These are phyloP conservation scores for Artemisia tridentata DNA, from an alignment of 129 eudicot species.

Conservation along the genomic window DNA sequence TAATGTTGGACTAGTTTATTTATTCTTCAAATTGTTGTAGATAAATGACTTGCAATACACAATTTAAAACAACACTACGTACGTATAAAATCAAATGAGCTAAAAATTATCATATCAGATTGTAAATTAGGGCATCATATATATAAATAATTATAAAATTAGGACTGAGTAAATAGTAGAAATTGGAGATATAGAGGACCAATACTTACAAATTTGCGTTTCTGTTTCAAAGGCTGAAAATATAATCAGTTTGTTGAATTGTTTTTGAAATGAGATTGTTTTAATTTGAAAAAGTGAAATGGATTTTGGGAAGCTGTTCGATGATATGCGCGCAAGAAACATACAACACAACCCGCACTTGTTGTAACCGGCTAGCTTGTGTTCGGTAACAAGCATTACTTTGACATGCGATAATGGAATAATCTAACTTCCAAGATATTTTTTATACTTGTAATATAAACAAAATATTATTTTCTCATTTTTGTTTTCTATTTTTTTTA, in stretches of 20 bases:
- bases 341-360: not conserved
- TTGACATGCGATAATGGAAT: not conserved
- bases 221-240: slow-evolving; percentile 15
- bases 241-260: not conserved
- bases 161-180: too few species aligned
- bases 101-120: too few species aligned
- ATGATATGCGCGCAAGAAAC: slow-evolving; percentile 15
- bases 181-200: not conserved
- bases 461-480: too few species aligned
- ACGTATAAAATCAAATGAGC: too few species aligned
- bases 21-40: too few species aligned
- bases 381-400: not conserved
- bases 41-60: too few species aligned
- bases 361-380: not conserved
- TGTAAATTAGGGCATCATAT: not conserved
- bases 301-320: slow-evolving; percentile 26
- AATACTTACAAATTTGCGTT: slow-evolving; percentile 18
- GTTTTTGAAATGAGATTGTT: slow-evolving; percentile 38
- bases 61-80: too few species aligned
- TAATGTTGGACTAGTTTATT: too few species aligned
- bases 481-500: too few species aligned
- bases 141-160: too few species aligned
- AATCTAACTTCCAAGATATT: too few species aligned
- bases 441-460: too few species aligned
- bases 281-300: slow-evolving; percentile 28